These are phyloP conservation scores for Coniferiporia weirii DNA, from an alignment of 1,284 basidiomycete species.

Conservation along the genomic window DNA sequence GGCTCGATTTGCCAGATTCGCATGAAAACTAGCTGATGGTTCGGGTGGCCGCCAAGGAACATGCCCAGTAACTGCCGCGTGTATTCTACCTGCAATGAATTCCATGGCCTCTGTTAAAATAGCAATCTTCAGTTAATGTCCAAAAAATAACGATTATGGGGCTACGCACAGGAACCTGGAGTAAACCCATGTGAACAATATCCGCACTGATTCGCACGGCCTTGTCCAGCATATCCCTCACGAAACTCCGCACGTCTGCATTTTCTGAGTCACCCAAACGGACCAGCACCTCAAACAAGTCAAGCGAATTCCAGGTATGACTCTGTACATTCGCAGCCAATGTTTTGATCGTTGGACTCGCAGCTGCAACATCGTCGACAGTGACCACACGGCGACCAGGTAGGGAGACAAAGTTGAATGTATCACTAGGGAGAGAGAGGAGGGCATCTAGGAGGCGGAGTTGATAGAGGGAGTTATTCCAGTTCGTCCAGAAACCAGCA, in stretches of 20 bases:
- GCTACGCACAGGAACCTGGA: conserved; percentile 79
- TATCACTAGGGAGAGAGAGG: conserved; percentile 82
- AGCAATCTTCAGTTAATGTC: conserved; percentile 8
- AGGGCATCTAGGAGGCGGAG: conserved; percentile 85
- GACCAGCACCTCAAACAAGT: conserved; percentile 87
- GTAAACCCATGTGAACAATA: conserved; percentile 87
- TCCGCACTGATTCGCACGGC: conserved; percentile 92
- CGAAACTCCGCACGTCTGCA: conserved; percentile 64
- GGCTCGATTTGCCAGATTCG: conserved; percentile 90
- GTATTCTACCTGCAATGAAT: conserved; percentile 81
- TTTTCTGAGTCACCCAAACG: conserved; percentile 69
- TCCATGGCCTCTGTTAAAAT: conserved; percentile 72
- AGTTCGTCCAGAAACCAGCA: conserved; percentile 74
- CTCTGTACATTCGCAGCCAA: conserved; percentile 82
- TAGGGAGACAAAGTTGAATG: conserved; percentile 85
- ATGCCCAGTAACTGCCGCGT: conserved; percentile 81
- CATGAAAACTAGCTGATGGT: conserved; percentile 95
- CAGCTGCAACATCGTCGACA: conserved; percentile 77
- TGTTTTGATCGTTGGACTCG: conserved; percentile 83
- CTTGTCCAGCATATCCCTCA: conserved; percentile 87
- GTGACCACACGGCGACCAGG: conserved; percentile 79
- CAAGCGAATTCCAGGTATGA: conserved; percentile 92
- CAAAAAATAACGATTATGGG: not conserved
- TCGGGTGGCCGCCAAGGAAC: conserved; percentile 91
- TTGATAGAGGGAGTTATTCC: conserved; percentile 85